A percentile compares a stretch with the other conserved stretches of the same genome.
Evolutionary conservation across 257 asterid species (phyloP).

Genomic region (Gynochthodes officinalis): DNA sequence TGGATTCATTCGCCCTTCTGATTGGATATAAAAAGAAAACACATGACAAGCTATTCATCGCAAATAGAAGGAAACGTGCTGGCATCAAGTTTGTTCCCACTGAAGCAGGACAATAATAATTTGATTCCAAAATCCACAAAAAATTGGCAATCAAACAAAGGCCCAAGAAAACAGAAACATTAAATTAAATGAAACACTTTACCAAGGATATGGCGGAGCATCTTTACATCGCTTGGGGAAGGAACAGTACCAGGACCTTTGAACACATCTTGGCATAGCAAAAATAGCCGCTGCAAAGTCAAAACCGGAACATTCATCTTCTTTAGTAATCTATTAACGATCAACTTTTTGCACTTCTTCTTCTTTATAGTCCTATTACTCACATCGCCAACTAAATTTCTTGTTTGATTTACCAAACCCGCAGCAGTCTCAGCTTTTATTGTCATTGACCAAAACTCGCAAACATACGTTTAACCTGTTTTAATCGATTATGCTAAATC

Average conservation of each 20-base stretch:
- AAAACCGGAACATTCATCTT: slow-evolving; percentile 16
- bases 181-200: background rate
- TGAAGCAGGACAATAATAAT: background rate
- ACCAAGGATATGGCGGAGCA: slow-evolving; percentile 55
- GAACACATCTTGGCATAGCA: slow-evolving; percentile 46
- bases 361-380: slow-evolving; percentile 35
- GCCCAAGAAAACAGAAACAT: no score
- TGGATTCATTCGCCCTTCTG: background rate
- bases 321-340: slow-evolving; percentile 21
- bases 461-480: background rate
- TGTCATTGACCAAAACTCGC: slow-evolving; percentile 5
- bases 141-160: background rate
- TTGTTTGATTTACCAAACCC: slow-evolving; percentile 24
- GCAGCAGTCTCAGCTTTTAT: slow-evolving; percentile 37
- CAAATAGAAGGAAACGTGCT: background rate
- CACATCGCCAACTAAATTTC: slow-evolving; percentile 23
- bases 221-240: slow-evolving; percentile 37
- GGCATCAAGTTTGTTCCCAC: background rate
- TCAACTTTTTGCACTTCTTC: slow-evolving; percentile 35
- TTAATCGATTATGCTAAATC: background rate
- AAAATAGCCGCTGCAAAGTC: slow-evolving; percentile 49
- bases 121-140: background rate
- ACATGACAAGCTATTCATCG: background rate
- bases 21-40: background rate
- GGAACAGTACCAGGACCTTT: slow-evolving; percentile 61